These are phyloP conservation scores for Curvularia sp. DNA, from an alignment of 2,329 filamentous ascomycete genomes.

Conservation along the genomic window DNA sequence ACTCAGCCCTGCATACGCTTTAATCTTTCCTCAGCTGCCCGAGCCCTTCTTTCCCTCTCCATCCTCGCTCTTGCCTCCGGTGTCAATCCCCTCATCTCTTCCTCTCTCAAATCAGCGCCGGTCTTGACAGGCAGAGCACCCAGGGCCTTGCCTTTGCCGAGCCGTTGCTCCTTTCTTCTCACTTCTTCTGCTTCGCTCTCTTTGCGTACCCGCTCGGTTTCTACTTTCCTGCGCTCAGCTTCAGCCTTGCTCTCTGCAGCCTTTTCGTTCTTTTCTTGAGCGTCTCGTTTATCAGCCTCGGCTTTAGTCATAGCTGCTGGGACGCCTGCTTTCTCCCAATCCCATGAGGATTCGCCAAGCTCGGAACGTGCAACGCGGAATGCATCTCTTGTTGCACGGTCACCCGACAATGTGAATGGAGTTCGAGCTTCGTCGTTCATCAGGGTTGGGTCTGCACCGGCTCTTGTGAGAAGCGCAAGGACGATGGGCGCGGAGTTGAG, in stretches of 20 bases:
- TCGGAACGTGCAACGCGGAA: conserved; percentile 88
- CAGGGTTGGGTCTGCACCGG: conserved; percentile 74
- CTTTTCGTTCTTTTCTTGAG: conserved; percentile 73
- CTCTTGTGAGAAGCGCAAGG: conserved; percentile 76
- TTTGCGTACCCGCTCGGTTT: conserved; percentile 73
- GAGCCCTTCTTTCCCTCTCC: conserved; percentile 86
- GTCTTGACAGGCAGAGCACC: conserved; percentile 70
- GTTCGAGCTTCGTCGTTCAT: conserved; percentile 74
- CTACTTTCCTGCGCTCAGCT: conserved; percentile 70
- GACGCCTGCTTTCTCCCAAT: conserved; percentile 80
- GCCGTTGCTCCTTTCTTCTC: conserved; percentile 59
- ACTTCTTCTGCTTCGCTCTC: conserved; percentile 60
- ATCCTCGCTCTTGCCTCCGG: conserved; percentile 84
- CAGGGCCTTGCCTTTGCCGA: conserved; percentile 61
- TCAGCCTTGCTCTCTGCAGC: conserved; percentile 69
- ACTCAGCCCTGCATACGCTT: conserved; percentile 55
- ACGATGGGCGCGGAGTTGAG: conserved; percentile 82
- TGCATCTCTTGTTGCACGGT: conserved; percentile 84
- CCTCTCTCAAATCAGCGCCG: conserved; percentile 79
- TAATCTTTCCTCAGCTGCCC: conserved; percentile 89
- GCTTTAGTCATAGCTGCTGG: conserved; percentile 73
- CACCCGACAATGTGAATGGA: conserved; percentile 85
- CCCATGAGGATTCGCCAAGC: conserved; percentile 76
- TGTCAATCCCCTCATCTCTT: conserved; percentile 83
- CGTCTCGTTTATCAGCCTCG: conserved; percentile 73